Percentiles rank a stretch among this genome's conserved stretches.
Conservation (phyloP, 83 land plant species). For the Thuja plicata region DNA sequence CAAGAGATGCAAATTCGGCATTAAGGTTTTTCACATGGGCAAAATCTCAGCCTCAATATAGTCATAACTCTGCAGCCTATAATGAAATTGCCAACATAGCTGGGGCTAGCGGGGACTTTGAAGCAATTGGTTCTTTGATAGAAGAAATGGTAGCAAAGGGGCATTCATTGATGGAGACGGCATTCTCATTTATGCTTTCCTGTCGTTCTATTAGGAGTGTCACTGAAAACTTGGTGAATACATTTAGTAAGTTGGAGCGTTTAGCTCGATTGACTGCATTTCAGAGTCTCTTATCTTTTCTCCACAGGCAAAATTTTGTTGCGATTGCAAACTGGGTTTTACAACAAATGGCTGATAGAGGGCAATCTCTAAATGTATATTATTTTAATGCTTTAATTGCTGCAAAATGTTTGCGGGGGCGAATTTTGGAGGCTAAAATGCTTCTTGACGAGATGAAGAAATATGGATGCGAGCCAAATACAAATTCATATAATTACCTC, state of each 20-base stretch:
- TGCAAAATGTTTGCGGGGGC: conserved; percentile 26
- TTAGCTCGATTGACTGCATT: conserved; percentile 28
- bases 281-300: conserved; percentile 27
- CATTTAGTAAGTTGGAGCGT: conserved; percentile 24
- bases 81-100: conserved; percentile 32
- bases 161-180: conserved; percentile 21
- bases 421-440: conserved; percentile 23
- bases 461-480: conserved; percentile 31
- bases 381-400: conserved; percentile 39
- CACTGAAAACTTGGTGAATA: conserved; percentile 12
- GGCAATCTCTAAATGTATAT: conserved; percentile 4
- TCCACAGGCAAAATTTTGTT: conserved; percentile 12
- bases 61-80: conserved; percentile 19
- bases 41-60: not conserved
- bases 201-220: conserved; percentile 13
- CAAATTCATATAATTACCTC: conserved; percentile 30
- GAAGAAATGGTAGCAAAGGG: conserved; percentile 17
- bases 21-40: conserved; percentile 39
- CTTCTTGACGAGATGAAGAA: conserved; percentile 42
- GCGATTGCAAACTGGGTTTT: conserved; percentile 37
- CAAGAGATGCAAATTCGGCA: conserved; percentile 16
- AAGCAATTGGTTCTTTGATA: conserved; percentile 22
- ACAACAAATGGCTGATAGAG: conserved; percentile 22
- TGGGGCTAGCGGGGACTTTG: conserved; percentile 31
- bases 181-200: conserved; percentile 28